phyloP scores from a whole-genome alignment of 768 basidiomycete species.

The Crassisporium funariophilum region DNA sequence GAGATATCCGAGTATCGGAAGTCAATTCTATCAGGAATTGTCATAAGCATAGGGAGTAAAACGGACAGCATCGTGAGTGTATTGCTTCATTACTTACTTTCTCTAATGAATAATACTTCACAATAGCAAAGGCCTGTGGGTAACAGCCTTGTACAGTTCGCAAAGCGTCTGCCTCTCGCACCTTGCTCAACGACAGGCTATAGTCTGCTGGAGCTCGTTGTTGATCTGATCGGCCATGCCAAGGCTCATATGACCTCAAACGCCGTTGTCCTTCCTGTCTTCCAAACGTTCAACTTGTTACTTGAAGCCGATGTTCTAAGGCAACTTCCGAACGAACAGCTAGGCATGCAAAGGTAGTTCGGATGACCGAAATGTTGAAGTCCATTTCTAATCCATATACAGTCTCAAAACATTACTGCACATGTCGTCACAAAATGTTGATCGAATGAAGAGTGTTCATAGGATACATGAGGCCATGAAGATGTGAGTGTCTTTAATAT shows the following conservation, averaged over 20 bases:
- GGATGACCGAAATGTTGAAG: slow-evolving; percentile 39
- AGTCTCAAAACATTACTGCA: slow-evolving; percentile 59
- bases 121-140: slow-evolving; percentile 70
- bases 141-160: slow-evolving; percentile 60
- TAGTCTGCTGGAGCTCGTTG: slow-evolving; percentile 50
- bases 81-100: slow-evolving; percentile 8
- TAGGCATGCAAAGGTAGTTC: slow-evolving; percentile 55
- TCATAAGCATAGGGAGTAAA: slow-evolving; percentile 81
- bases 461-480: slow-evolving; percentile 83
- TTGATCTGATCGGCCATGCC: slow-evolving; percentile 59
- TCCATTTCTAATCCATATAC: slow-evolving; percentile 30
- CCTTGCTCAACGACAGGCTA: slow-evolving; percentile 36
- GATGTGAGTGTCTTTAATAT: slow-evolving; percentile 49
- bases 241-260: slow-evolving; percentile 62
- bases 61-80: slow-evolving; percentile 80
- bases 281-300: slow-evolving; percentile 75
- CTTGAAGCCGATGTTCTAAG: slow-evolving; percentile 68
- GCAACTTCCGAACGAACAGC: slow-evolving; percentile 44
- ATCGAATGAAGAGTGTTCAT: slow-evolving; percentile 79
- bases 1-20: slow-evolving; percentile 63
- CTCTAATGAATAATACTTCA: slow-evolving; percentile 5
- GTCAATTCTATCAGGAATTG: slow-evolving; percentile 66
- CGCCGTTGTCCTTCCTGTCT: slow-evolving; percentile 74
- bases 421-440: slow-evolving; percentile 62
- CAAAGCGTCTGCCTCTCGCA: slow-evolving; percentile 50